Conservation (phyloP, 331 rosid species). For the Prunus yedoensis region DNA sequence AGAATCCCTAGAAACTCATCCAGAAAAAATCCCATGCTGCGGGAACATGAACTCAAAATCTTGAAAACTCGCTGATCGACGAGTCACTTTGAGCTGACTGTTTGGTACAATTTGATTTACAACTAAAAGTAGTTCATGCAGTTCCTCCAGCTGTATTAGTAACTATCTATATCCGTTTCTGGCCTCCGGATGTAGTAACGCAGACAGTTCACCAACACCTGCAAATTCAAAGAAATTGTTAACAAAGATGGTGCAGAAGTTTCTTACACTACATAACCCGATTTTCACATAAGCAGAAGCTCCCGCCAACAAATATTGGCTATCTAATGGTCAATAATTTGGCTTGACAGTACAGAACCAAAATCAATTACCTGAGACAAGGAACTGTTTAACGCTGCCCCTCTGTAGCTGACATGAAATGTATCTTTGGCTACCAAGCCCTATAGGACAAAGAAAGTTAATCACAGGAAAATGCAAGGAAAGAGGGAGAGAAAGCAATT, state of each 20-base stretch:
- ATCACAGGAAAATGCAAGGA: neutral
- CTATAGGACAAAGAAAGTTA: slow-evolving; percentile 46
- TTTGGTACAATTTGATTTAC: slow-evolving; percentile 3
- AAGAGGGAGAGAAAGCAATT: neutral
- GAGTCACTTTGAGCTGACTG: neutral
- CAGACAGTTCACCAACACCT: slow-evolving; percentile 87
- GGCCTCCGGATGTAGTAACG: slow-evolving; percentile 95
- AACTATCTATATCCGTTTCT: slow-evolving; percentile 88
- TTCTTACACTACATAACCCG: neutral
- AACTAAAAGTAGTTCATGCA: neutral
- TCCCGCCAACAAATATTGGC: neutral
- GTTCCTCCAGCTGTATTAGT: slow-evolving; percentile 23
- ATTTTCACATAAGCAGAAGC: too few relatives aligned
- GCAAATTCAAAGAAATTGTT: slow-evolving; percentile 24
- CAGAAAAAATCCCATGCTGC: slow-evolving; percentile 1
- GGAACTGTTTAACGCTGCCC: slow-evolving; percentile 79
- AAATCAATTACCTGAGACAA: slow-evolving; percentile 73
- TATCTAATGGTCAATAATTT: neutral
- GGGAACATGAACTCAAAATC: neutral
- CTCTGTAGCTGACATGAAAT: slow-evolving; percentile 89
- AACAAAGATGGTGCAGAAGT: too few relatives aligned
- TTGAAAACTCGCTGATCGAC: neutral
- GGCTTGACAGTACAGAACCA: neutral
- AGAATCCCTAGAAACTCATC: neutral
- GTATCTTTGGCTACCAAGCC: slow-evolving; percentile 95